phyloP scores from a whole-genome alignment of 208 protist species.

The Crithidia sp. region DNA sequence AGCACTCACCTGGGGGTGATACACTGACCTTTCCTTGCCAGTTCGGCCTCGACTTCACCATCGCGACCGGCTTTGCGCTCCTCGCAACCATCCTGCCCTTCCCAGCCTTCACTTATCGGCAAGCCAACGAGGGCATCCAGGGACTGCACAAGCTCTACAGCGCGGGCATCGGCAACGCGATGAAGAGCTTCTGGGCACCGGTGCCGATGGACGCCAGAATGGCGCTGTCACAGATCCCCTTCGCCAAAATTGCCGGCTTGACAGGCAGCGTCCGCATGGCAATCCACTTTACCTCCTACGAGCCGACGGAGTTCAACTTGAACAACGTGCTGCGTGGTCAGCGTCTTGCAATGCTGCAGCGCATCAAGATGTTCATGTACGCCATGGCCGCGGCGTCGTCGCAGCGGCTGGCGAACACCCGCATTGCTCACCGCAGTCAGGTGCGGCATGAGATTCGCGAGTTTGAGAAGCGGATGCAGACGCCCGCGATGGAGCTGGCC shows the following conservation, averaged over 20 bases:
- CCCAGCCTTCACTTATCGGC: constrained; percentile 43
- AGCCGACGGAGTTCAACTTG: constrained; percentile 52
- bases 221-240: constrained; percentile 52
- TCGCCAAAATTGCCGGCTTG: constrained; percentile 38
- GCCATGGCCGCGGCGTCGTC: constrained; percentile 42
- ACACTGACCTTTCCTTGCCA: constrained; percentile 34
- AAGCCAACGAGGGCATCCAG: constrained; percentile 40
- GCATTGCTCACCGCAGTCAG: constrained; percentile 8
- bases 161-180: constrained; percentile 50
- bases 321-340: constrained; percentile 50
- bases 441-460: constrained; percentile 32
- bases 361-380: constrained; percentile 47
- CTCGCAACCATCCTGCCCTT: constrained; percentile 50
- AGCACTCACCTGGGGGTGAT: constrained; percentile 41
- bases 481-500: constrained; percentile 39
- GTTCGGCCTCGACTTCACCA: constrained; percentile 49
- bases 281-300: constrained; percentile 43
- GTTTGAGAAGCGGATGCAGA: constrained; percentile 40
- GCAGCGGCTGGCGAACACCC: constrained; percentile 28
- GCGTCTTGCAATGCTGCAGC: constrained; percentile 39
- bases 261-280: constrained; percentile 25
- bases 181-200: constrained; percentile 64
- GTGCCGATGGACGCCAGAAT: constrained; percentile 54
- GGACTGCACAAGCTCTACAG: constrained; percentile 56
- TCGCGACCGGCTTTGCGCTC: constrained; percentile 43